Percentiles rank a stretch among this genome's conserved stretches.
These are phyloP conservation scores for rapeseed (Brassica napus) DNA, from an alignment of 345 rosid genomes.

Conservation along the genomic window Da-Ae NC_063437.1:13342501-13343000, in stretches of 20 bases:
- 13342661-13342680: not conserved
- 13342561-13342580: constrained; percentile 32
- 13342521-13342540: constrained; percentile 24
- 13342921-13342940: not conserved
- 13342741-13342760: constrained; percentile 1
- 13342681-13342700: not conserved
- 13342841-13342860: constrained; percentile 34
- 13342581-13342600: constrained; percentile 32
- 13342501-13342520: constrained; percentile 11
- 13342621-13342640: not conserved
- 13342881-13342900: constrained; percentile 40
- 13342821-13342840: constrained; percentile 36
- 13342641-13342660: constrained; percentile 9
- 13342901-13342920: constrained; percentile 27
- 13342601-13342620: constrained; percentile 28
- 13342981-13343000: constrained; percentile 26
- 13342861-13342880: constrained; percentile 41
- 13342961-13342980: constrained; percentile 4
- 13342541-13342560: constrained; percentile 26
- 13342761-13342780: not conserved
- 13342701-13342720: not conserved
- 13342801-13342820: constrained; percentile 40
- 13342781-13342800: constrained; percentile 26
- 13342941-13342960: not conserved
- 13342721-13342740: not conserved